Base-by-base conservation (phyloP, 495 filamentous ascomycete species). In the Hypomontagnella submonticulosa region DNA sequence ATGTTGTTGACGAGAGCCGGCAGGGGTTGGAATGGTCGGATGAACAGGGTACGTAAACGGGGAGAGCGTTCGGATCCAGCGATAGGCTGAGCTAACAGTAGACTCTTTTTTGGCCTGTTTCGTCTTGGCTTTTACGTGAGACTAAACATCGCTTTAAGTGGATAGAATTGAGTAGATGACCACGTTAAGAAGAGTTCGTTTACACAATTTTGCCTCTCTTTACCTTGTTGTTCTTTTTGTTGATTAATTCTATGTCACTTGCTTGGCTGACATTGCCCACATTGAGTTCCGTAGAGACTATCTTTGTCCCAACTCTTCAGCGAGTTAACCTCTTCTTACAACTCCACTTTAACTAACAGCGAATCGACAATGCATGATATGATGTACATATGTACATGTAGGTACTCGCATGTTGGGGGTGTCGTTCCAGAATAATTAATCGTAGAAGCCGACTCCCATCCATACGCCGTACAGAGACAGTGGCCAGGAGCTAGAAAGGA, bases 21-120 rank as follows among this genome's bases (percentile, higher is more conserved):
- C 36, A 50, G 38, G 57, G 51, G 52, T 33, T 51, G 32, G n/a
- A 43, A 49, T 3, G 59, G 66, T 20, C 33, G 32, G 43, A 38
- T 48, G 52, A 33, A 27, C 52, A 43, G 53, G 65, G 65, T 18
- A 51, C 46, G 41, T 50, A 69, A 64, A 60, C 50, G 40, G 46
- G 56, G 60, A 60, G 13, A 15, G 33, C 16, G 32, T 63, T 48
- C 43, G 50, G 56, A 20, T n/a, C 20, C 46, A 57, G 58, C 56
- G 55, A 69, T 69, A 64, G 66, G 66, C 51, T 51, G 27, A 50
- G 34, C 57, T 46, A 59, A 42, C 46, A 40, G 54, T 69, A 66
- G 70, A 63, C 53, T 64, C 57, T 18, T 48, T 47, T 62, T 64
- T 63, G 63, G 60, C 42, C 56, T 71, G 73, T 77, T 77, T 76